phyloP scores from a whole-genome alignment of 495 filamentous ascomycete species.

The Aspergillus campestris region DNA sequence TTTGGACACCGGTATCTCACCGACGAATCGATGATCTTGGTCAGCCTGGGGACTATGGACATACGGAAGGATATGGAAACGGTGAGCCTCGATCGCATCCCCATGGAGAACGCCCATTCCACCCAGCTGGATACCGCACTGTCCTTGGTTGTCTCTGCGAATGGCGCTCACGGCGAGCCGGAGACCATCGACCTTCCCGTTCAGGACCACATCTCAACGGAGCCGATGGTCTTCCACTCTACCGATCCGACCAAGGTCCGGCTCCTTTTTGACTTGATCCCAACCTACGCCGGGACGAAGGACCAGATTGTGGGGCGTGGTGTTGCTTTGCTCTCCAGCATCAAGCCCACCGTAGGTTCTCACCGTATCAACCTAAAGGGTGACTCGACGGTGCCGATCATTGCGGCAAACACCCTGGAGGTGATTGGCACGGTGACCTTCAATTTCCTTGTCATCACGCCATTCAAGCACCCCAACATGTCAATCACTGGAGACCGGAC shows the following conservation, averaged over 20 bases:
- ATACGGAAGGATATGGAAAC: slow-evolving; percentile 70
- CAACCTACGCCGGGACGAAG: slow-evolving; percentile 89
- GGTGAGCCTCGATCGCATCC: slow-evolving; percentile 83
- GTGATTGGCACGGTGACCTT: slow-evolving; percentile 93
- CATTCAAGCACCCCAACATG: slow-evolving; percentile 91
- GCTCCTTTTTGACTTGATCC: slow-evolving; percentile 88
- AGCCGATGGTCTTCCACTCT: slow-evolving; percentile 82
- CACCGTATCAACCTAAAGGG: slow-evolving; percentile 82
- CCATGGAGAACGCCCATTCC: slow-evolving; percentile 75
- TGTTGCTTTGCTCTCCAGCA: slow-evolving; percentile 78
- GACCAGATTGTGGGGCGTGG: slow-evolving; percentile 85
- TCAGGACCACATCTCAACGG: slow-evolving; percentile 86
- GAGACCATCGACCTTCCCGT: slow-evolving; percentile 87
- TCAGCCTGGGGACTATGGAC: slow-evolving; percentile 92
- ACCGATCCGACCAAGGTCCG: slow-evolving; percentile 72
- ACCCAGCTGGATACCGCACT: slow-evolving; percentile 91
- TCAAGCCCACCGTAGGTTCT: slow-evolving; percentile 72
- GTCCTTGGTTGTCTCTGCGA: slow-evolving; percentile 86
- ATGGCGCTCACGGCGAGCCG: slow-evolving; percentile 75
- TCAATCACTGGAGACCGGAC: slow-evolving; percentile 80
- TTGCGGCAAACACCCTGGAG: slow-evolving; percentile 71
- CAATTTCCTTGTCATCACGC: slow-evolving; percentile 92
- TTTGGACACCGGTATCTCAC: slow-evolving; percentile 95
- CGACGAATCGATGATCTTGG: slow-evolving; percentile 78
- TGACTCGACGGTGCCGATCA: slow-evolving; percentile 86